Evolutionary conservation across 768 basidiomycete genomes (phyloP), one percentile per base, ranked within the genome.

Genomic region (Tulasnella sp.): DNA sequence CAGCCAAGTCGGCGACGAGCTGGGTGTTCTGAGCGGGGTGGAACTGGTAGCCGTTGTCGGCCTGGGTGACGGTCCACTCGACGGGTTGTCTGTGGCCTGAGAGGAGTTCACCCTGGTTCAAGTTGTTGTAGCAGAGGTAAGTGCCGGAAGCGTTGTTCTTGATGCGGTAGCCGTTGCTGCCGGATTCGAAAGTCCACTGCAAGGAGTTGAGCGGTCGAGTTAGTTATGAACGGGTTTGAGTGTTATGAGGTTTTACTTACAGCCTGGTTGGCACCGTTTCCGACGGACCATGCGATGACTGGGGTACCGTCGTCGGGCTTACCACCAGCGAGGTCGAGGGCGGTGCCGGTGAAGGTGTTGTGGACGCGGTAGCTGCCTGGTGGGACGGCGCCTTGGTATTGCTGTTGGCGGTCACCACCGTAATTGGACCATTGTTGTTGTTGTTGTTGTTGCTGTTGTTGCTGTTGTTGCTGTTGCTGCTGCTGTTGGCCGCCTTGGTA

Each of bases 61-160:
- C 42, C 32, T 47, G 67, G 35, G 67, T 69, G 42, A 69, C 42
- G 36, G 35, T 36, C 67, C 67, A 69, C 29, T 69, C 67, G 35
- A 69, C 67, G 42, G 67, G 39, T 9, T 69, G 35, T 12, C 19
- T 17, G 39, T 34, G 16, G 16, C 67, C 67, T 14, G 9, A 9
- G 41, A 69, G 29, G n/a, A 69, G 14, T 9, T 3, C 9, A 22
- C 67, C 67, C 63, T 64, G 59, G 22, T n/a, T 62, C 8, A 34
- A 9, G 11, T 22, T n/a, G 32, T 6, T 17, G 35, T 4, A 41
- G 66, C 36, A 6, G 29, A 62, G 35, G 37, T 70, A 70, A 17
- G 69, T 70, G 5, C 69, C 69, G 26, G 69, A 52, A 12, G 29
- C 26, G 7, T 16, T 42, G 26, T 70, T 70, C 47, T 70, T 44